Base-by-base conservation (phyloP, 192 early-diverging fungal genomes). In the Phycomyces nitens region DNA sequence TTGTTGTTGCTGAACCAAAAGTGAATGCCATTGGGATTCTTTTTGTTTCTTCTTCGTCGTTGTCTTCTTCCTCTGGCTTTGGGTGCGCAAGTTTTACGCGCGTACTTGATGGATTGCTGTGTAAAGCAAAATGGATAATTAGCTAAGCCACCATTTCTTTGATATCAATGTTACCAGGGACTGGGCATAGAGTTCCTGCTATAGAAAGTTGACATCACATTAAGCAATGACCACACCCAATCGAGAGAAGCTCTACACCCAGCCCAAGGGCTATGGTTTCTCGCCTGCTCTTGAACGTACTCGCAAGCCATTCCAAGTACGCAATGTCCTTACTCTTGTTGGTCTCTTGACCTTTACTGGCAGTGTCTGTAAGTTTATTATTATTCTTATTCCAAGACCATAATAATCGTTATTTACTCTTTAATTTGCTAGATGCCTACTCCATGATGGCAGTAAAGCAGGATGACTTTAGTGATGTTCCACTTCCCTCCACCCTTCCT, bases 381-480 rank as follows among this genome's bases (percentile, higher is more conserved):
- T n/a, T 34, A 41, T 49, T 54, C 50, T 58, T 44, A 6, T 26
- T 15, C 38, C 59, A 21, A 56, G 6, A 41, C 20, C 34, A 14
- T 27, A 7, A 38, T 10, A 41, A 20, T 23, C 55, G 6, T 66
- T 18, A 22, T 24, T 51, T 47, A 58, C 6, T 20, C 52, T 60
- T 47, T 11, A 24, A 16, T 26, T 27, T 34, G 1, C n/a, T 71
- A 86, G 84, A 88, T 62, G 80, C 85, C 67, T 91, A 91, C 74
- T 85, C 88, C 54, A 83, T 91, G 18, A 67, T 86, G 54, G 87
- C 86, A 10, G 86, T 91, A 8, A 80, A 80, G 69, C 89, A 91
- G 67, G 89, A 91, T 67, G 86, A 89, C 74, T 89, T 87, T 70
- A 84, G 83, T 62, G 89, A 91, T 65, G 77, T 91, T 27, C 80